A percentile compares a stretch with the other conserved stretches of the same genome.
Evolutionary conservation across 2,329 filamentous ascomycete species (phyloP).

Genomic region (Aspergillus fumigatus): DNA sequence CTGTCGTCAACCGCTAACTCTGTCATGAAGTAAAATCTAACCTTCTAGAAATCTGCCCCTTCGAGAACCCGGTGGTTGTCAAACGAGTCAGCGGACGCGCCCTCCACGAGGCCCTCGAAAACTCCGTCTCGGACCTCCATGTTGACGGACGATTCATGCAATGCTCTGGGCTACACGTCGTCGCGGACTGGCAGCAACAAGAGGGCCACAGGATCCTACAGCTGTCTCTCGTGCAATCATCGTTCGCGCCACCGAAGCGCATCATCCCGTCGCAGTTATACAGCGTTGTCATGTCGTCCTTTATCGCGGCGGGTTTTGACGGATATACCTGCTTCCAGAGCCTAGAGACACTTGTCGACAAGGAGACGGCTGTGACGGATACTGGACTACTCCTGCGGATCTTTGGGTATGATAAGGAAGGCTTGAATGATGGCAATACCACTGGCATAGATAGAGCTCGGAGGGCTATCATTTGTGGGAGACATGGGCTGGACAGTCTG

Average conservation of each 20-base stretch:
- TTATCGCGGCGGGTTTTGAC: conserved; percentile 21
- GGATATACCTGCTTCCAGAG: conserved; percentile 17
- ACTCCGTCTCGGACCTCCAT: conserved; percentile 22
- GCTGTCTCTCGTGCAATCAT: conserved; percentile 4
- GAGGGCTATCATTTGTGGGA: conserved; percentile 2
- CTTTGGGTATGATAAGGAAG: conserved; percentile 3
- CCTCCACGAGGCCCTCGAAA: conserved; percentile 16
- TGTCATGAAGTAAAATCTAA: background rate
- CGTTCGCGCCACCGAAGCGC: conserved; percentile 3
- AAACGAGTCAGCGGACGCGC: conserved; percentile 13
- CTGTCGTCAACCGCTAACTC: background rate
- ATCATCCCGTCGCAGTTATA: conserved; percentile 5
- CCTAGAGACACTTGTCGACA: conserved; percentile 14
- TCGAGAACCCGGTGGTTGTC: conserved; percentile 20
- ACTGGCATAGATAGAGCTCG: conserved; percentile 7
- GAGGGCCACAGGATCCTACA: conserved; percentile 6
- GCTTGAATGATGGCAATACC: background rate
- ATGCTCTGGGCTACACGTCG: conserved; percentile 14
- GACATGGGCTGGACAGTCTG: conserved; percentile 3
- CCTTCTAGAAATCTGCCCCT: conserved; percentile 18
- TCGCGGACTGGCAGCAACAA: conserved; percentile 12
- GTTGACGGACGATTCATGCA: conserved; percentile 24
- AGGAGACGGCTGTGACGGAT: conserved; percentile 22
- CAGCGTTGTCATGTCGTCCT: conserved; percentile 10
- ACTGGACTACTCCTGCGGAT: conserved; percentile 16